Conservation (phyloP, 345 rosid species). For the Citrus sp. region DNA sequence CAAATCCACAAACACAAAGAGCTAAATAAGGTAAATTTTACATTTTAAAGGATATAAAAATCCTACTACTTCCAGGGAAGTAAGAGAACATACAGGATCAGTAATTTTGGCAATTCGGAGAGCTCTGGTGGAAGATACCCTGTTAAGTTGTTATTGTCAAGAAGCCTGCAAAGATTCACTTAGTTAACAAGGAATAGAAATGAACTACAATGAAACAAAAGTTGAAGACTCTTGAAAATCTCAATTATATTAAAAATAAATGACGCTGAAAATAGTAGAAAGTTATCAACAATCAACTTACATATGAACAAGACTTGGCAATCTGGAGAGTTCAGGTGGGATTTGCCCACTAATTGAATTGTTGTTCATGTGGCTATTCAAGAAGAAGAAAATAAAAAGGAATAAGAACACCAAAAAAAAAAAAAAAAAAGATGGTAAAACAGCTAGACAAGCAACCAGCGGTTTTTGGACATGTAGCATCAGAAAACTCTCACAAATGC, state of each 20-base stretch:
- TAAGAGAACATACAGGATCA: slow-evolving; percentile 68
- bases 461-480: slow-evolving; percentile 5
- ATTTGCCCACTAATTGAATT: slow-evolving; percentile 93
- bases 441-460: not conserved
- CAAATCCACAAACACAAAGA: not conserved
- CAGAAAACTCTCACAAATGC: slow-evolving; percentile 75
- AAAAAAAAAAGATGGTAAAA: slow-evolving; percentile 1
- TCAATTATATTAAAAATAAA: slow-evolving; percentile 5
- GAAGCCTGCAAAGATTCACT: slow-evolving; percentile 53
- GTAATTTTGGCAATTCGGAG: slow-evolving; percentile 59
- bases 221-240: not conserved
- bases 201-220: slow-evolving; percentile 3
- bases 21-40: not conserved
- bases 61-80: slow-evolving; percentile 1
- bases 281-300: slow-evolving; percentile 43
- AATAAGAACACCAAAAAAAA: slow-evolving; percentile 5
- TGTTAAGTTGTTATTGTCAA: slow-evolving; percentile 85
- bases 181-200: not conserved
- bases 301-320: slow-evolving; percentile 89
- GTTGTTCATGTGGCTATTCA: slow-evolving; percentile 94
- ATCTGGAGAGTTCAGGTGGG: slow-evolving; percentile 75
- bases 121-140: slow-evolving; percentile 86
- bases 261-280: not conserved
- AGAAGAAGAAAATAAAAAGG: slow-evolving; percentile 22
- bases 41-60: not conserved